Conservation (phyloP, 129 eudicot species). For the Erigeron canadensis region DNA sequence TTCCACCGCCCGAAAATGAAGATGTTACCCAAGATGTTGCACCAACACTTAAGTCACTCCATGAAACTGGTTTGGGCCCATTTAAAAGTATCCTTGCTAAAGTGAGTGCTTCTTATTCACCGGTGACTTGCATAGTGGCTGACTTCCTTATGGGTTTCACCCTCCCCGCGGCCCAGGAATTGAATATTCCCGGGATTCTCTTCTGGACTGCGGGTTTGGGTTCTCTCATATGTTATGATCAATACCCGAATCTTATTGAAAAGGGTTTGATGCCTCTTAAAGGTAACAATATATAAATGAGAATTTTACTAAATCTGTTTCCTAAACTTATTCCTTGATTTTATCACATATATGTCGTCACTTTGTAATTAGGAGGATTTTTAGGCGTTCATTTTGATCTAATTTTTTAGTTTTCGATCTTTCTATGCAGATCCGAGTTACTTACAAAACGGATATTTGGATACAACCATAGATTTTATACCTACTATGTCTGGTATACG, state of each 20-base stretch:
- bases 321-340: no score
- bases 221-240: slow-evolving; percentile 19
- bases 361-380: no score
- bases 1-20: slow-evolving; percentile 16
- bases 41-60: slow-evolving; percentile 1
- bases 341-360: no score
- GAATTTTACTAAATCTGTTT: no score
- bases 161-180: slow-evolving; percentile 8
- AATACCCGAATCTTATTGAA: slow-evolving; percentile 26
- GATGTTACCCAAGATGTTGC: slow-evolving; percentile 29
- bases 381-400: background rate
- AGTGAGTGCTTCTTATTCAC: slow-evolving; percentile 18
- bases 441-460: slow-evolving; percentile 29
- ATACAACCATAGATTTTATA: slow-evolving; percentile 27
- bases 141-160: slow-evolving; percentile 17
- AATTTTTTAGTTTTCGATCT: background rate
- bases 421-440: slow-evolving; percentile 24
- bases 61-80: slow-evolving; percentile 20
- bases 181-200: slow-evolving; percentile 22
- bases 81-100: slow-evolving; percentile 15
- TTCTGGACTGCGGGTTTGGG: slow-evolving; percentile 12
- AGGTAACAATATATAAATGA: no score
- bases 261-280: slow-evolving; percentile 19
- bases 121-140: slow-evolving; percentile 14
- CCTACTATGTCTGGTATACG: slow-evolving; percentile 32